These are phyloP conservation scores for Ogataea polymorpha DNA, from an alignment of 805 yeast species.

Conservation along the genomic window DNA sequence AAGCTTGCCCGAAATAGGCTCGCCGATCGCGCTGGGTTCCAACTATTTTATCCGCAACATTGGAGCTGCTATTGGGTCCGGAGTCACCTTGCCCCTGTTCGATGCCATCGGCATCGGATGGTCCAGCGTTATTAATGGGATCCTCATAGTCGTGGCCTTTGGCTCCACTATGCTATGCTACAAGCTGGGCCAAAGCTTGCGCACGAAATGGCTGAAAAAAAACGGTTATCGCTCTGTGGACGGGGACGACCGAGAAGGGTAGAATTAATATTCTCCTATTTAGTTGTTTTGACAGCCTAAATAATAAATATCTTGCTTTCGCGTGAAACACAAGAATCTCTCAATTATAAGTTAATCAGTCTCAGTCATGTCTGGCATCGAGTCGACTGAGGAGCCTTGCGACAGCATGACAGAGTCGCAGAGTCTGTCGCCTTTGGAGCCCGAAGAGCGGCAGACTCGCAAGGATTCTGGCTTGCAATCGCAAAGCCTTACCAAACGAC, in stretches of 20 bases:
- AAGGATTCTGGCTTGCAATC: slow-evolving; percentile 8
- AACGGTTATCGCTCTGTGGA: slow-evolving; percentile 6
- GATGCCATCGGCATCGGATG: slow-evolving; percentile 51
- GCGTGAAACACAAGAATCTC: slow-evolving; percentile 5
- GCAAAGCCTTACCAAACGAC: slow-evolving; percentile 10
- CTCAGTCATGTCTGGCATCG: slow-evolving; percentile 5
- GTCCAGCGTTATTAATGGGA: slow-evolving; percentile 47
- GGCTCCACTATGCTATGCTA: slow-evolving; percentile 2
- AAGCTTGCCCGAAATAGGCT: slow-evolving; percentile 47
- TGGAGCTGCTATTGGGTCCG: slow-evolving; percentile 49
- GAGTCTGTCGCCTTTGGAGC: slow-evolving; percentile 4
- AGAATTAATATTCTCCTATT: background rate
- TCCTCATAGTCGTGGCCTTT: slow-evolving; percentile 4
- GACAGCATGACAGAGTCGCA: background rate
- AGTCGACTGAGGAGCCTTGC: slow-evolving; percentile 1
- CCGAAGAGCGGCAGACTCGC: slow-evolving; percentile 11
- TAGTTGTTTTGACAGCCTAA: slow-evolving; percentile 6
- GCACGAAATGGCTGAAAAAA: slow-evolving; percentile 10
- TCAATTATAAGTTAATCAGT: background rate
- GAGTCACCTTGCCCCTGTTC: slow-evolving; percentile 43
- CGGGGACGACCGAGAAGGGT: slow-evolving; percentile 6
- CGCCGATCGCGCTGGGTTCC: slow-evolving; percentile 48
- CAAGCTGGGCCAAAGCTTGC: slow-evolving; percentile 5
- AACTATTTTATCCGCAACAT: slow-evolving; percentile 47
- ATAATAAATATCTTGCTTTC: slow-evolving; percentile 8